Evolutionary conservation across 2,329 filamentous ascomycete species (phyloP).

Genomic region (Penicillium frequentans): DNA sequence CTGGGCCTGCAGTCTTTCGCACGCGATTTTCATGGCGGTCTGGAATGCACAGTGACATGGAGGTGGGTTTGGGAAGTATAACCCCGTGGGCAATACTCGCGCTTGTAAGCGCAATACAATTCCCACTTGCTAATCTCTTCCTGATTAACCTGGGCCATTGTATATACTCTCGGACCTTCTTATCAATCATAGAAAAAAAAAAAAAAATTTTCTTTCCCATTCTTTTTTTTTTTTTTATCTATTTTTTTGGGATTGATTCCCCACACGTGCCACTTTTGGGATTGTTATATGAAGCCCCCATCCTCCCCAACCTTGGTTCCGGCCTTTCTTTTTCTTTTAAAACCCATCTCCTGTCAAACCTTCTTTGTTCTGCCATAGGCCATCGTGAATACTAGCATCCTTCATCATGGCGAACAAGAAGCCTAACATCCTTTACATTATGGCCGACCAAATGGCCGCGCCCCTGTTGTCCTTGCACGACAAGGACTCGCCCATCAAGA

Average conservation of each 20-base stretch:
- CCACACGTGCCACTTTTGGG: constrained; percentile 15
- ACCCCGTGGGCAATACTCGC: not conserved
- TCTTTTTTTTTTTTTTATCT: not conserved
- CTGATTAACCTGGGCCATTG: not conserved
- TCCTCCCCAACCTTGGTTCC: constrained; percentile 4
- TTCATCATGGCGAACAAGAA: constrained; percentile 46
- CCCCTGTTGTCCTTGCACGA: constrained; percentile 93
- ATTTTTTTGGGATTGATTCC: constrained; percentile 6
- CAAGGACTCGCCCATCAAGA: constrained; percentile 82
- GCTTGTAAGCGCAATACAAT: constrained; percentile 5
- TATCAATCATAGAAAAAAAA: not conserved
- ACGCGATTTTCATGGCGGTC: not conserved
- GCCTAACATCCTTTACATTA: constrained; percentile 87
- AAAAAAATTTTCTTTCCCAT: constrained; percentile 1
- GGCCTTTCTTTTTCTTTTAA: constrained; percentile 4
- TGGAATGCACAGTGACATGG: not conserved
- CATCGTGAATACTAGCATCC: not conserved
- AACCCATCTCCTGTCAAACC: not conserved
- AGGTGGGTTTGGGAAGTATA: not conserved
- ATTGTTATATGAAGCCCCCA: constrained; percentile 18
- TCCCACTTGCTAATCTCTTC: not conserved
- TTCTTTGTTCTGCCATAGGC: not conserved
- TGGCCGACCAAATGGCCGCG: constrained; percentile 93
- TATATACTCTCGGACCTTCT: not conserved
- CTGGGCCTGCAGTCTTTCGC: not conserved